Conservation (phyloP, 345 rosid species). For the Eutrema heterophyllum region DNA sequence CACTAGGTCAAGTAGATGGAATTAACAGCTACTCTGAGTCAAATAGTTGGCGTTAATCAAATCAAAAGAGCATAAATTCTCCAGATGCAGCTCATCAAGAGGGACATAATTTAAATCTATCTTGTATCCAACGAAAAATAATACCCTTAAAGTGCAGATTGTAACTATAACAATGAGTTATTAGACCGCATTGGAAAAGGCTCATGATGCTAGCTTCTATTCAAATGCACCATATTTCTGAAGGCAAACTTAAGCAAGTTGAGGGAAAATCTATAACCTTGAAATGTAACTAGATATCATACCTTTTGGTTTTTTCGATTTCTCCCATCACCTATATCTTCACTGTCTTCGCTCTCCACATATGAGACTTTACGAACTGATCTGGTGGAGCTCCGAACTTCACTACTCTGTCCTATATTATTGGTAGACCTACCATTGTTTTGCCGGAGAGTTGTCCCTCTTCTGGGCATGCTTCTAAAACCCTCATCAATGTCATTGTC, state of each 20-base stretch:
- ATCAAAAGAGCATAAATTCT: neutral
- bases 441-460: constrained; percentile 61
- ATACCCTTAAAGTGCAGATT: neutral
- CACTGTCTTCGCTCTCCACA: constrained; percentile 99
- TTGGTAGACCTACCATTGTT: constrained; percentile 48
- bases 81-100: neutral
- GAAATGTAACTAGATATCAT: constrained; percentile 15
- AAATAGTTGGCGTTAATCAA: neutral
- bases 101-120: neutral
- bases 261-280: neutral
- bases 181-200: neutral
- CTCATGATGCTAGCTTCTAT: neutral
- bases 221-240: neutral
- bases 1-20: neutral
- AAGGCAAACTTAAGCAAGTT: neutral
- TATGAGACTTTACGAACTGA: constrained; percentile 94
- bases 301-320: constrained; percentile 80
- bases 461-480: constrained; percentile 53
- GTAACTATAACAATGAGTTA: neutral
- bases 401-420: constrained; percentile 50
- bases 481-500: constrained; percentile 59
- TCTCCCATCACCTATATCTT: constrained; percentile 80
- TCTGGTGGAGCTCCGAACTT: constrained; percentile 88
- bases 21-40: neutral
- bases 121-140: neutral